Conservation (phyloP, 805 yeast species). For the Nakazawaea holstii region DNA sequence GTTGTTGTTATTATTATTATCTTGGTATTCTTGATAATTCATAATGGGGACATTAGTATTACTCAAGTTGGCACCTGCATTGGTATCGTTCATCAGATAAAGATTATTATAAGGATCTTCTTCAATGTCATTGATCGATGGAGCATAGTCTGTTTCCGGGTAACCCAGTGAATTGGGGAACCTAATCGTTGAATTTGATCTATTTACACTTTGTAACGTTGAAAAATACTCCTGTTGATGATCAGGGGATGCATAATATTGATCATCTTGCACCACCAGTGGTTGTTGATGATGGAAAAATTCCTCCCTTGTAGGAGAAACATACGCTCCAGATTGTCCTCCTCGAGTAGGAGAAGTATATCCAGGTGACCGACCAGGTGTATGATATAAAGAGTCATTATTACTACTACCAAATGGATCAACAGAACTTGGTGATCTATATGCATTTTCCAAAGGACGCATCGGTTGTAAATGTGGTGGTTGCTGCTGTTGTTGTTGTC, state of each 20-base stretch:
- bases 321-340: background rate
- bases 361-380: background rate
- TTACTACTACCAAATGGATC: background rate
- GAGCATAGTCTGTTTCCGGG: conserved; percentile 4
- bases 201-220: background rate
- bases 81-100: conserved; percentile 4
- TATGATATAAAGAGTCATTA: background rate
- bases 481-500: background rate
- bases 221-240: conserved; percentile 3
- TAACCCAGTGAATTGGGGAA: background rate
- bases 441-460: background rate
- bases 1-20: background rate
- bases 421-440: background rate
- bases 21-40: background rate
- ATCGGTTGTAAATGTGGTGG: background rate
- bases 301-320: background rate
- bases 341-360: background rate
- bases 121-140: conserved; percentile 5
- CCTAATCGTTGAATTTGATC: conserved; percentile 4
- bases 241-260: background rate
- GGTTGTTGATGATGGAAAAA: background rate
- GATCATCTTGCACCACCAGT: background rate
- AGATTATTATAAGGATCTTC: conserved; percentile 2
- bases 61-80: background rate
- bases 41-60: conserved; percentile 6